These are phyloP conservation scores for Parastagonospora avenae DNA, from an alignment of 2,329 filamentous ascomycete genomes.

Conservation along the genomic window DNA sequence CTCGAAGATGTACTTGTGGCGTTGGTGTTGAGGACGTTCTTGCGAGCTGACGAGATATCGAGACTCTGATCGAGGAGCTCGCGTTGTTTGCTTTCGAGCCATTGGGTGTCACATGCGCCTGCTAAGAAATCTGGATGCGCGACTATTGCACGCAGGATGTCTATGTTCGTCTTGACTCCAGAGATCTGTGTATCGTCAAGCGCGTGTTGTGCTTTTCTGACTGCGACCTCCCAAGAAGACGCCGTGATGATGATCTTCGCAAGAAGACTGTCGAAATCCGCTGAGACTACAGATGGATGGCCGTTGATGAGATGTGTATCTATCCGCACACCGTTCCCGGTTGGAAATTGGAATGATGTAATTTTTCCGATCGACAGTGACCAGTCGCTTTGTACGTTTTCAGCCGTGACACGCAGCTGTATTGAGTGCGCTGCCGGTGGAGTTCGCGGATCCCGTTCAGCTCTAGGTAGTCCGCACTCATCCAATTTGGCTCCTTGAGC, in stretches of 20 bases:
- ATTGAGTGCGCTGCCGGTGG: conserved; percentile 55
- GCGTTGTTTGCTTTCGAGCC: conserved; percentile 60
- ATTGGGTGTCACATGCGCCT: conserved; percentile 60
- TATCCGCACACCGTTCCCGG: conserved; percentile 62
- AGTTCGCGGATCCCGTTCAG: conserved; percentile 30
- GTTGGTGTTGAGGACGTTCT: neutral
- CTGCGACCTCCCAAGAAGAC: conserved; percentile 56
- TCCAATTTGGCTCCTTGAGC: conserved; percentile 56
- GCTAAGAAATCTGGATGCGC: conserved; percentile 56
- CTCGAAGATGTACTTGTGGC: conserved; percentile 3
- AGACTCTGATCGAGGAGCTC: conserved; percentile 43
- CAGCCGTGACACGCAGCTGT: conserved; percentile 63
- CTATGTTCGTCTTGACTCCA: conserved; percentile 64
- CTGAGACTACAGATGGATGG: conserved; percentile 53
- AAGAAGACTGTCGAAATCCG: conserved; percentile 64
- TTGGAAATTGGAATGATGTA: conserved; percentile 58
- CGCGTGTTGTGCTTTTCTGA: conserved; percentile 61
- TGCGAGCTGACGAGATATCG: neutral
- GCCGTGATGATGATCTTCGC: conserved; percentile 65
- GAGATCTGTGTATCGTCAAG: conserved; percentile 61
- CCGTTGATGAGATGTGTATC: conserved; percentile 60
- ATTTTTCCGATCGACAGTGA: conserved; percentile 66
- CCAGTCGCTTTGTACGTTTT: conserved; percentile 60
- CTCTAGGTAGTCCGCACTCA: conserved; percentile 40
- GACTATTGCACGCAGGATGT: conserved; percentile 60